Evolutionary conservation across 106 monocot species (phyloP), one percentile per base, ranked within the genome.

Genomic region (Platanthera guangdongensis): DNA sequence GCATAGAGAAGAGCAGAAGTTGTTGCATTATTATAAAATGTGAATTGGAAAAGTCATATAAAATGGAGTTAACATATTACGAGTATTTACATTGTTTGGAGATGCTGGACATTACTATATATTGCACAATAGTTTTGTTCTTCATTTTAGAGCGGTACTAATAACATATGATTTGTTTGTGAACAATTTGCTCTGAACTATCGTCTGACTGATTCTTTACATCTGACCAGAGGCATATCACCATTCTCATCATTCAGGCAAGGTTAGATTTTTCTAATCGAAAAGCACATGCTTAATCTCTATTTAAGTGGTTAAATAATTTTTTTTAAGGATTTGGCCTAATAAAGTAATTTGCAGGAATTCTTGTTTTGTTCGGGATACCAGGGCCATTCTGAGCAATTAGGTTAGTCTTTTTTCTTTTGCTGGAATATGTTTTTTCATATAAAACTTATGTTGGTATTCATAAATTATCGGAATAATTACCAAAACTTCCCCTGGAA

Each of bases 321-420:
- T 25, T 25, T 25, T 16, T 22, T 63, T 78, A 71, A 83, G 13
- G 28, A 13, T 71, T 67, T 25, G 32, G 32, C 39, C 67, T 67
- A 1, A 70, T 7, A 65, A 10, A 5, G 0, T 70, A 39, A 70
- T 48, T 47, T 77, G 76, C 88, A 91, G 91, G 91, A 91, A 73
- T 14, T 82, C n/a, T n/a, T 86, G 50, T 88, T 76, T 72, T 84
- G 80, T 76, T 78, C 86, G 2, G 82, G 86, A 48, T 82, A 80
- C 81, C 82, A 86, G 63, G 73, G 76, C 50, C 82, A 78, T 68
- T 74, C 88, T 21, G 54, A 49, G 28, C 86, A 84, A 71, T 81
- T 88, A 84, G 88, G 91, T 91, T 50, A 70, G 14, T 78, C 4
- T 47, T 53, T 18, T 6, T 1, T 46, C 70, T 70, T 13, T 65